Evolutionary conservation across 1,139 yeast species (phyloP).

Genomic region (Martiniozyma asiatica): DNA sequence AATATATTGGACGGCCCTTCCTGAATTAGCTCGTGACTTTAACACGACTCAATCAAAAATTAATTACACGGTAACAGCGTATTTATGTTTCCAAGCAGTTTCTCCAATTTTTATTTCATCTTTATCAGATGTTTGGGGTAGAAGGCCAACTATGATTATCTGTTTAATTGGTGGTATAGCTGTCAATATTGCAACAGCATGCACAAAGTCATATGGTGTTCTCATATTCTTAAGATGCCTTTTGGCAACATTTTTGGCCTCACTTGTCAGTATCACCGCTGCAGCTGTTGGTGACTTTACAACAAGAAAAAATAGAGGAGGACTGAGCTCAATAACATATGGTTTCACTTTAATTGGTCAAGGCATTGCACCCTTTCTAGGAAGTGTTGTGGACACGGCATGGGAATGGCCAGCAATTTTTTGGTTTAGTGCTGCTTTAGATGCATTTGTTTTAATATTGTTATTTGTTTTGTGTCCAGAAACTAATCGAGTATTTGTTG

Average conservation of each 20-base stretch:
- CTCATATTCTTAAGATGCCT: slow-evolving; percentile 47
- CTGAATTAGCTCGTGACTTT: slow-evolving; percentile 39
- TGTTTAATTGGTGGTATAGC: slow-evolving; percentile 44
- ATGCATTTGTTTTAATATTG: slow-evolving; percentile 30
- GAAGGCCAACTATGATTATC: slow-evolving; percentile 48
- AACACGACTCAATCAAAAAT: slow-evolving; percentile 40
- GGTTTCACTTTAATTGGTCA: slow-evolving; percentile 64
- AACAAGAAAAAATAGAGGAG: slow-evolving; percentile 50
- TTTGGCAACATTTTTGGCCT: slow-evolving; percentile 62
- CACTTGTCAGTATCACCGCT: slow-evolving; percentile 52
- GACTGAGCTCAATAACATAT: slow-evolving; percentile 44
- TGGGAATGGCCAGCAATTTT: slow-evolving; percentile 71
- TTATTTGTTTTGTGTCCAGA: slow-evolving; percentile 44
- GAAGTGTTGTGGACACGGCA: slow-evolving; percentile 49
- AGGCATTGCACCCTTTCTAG: slow-evolving; percentile 66
- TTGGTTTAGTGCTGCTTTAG: slow-evolving; percentile 57
- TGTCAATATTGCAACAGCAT: slow-evolving; percentile 50
- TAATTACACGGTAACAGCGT: slow-evolving; percentile 60
- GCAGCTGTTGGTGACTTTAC: slow-evolving; percentile 65
- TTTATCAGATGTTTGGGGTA: slow-evolving; percentile 56
- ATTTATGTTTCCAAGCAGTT: slow-evolving; percentile 58
- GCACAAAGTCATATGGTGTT: slow-evolving; percentile 37
- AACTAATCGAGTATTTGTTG: slow-evolving; percentile 56
- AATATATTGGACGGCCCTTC: slow-evolving; percentile 63
- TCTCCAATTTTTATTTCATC: slow-evolving; percentile 55